Percentiles rank a stretch among this genome's conserved stretches.
phyloP scores from a whole-genome alignment of 2,329 filamentous ascomycete species.

The Thermothelomyces thermophilus region DNA sequence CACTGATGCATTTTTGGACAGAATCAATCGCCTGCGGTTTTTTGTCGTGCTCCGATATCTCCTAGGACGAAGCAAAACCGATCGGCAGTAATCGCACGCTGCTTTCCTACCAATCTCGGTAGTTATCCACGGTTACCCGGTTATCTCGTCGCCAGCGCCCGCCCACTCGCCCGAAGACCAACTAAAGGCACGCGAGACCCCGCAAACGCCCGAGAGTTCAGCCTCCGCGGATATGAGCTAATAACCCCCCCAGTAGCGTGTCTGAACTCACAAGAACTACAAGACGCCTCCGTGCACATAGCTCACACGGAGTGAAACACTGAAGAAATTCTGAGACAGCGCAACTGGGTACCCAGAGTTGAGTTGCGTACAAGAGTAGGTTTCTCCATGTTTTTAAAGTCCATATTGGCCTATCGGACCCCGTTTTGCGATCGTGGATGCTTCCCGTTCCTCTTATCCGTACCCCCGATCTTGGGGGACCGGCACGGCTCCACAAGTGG shows the following conservation, averaged over 20 bases:
- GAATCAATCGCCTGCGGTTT: background rate
- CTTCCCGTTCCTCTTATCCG: slow-evolving; percentile 9
- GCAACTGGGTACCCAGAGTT: background rate
- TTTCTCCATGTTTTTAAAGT: background rate
- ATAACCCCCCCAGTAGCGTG: background rate
- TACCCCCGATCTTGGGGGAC: slow-evolving; percentile 5
- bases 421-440: background rate
- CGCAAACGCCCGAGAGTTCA: slow-evolving; percentile 9
- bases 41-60: background rate
- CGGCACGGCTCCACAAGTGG: slow-evolving; percentile 12
- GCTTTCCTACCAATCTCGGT: slow-evolving; percentile 2
- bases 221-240: background rate
- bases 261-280: background rate
- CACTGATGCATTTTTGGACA: background rate
- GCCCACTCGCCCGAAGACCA: slow-evolving; percentile 5
- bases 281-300: background rate
- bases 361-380: background rate
- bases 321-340: background rate
- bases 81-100: background rate
- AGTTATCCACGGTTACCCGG: slow-evolving; percentile 10
- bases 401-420: background rate
- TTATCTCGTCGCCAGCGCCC: slow-evolving; percentile 6
- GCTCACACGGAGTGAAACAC: background rate
- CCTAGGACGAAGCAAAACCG: background rate
- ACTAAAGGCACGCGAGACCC: slow-evolving; percentile 23